Evolutionary conservation across 2,329 filamentous ascomycete genomes (phyloP).

Genomic region (Ceratocystis smalleyi): DNA sequence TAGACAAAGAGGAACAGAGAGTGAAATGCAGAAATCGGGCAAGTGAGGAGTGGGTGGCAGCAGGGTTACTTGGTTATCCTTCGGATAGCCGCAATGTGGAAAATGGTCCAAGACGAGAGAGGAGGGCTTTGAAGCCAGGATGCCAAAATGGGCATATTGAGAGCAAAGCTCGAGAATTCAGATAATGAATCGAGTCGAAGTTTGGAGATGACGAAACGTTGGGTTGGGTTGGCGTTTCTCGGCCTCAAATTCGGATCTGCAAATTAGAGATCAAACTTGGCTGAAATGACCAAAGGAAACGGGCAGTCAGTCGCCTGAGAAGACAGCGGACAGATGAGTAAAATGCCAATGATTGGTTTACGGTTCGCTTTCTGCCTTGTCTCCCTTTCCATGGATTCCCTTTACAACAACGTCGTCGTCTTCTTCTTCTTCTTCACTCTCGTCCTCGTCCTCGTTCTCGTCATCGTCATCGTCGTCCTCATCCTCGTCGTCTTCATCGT

Average conservation of each 20-base stretch:
- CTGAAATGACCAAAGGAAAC: background rate
- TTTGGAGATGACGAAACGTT: background rate
- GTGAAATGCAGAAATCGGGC: background rate
- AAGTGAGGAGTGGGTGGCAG: background rate
- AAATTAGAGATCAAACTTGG: background rate
- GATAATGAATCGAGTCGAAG: background rate
- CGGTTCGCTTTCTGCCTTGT: background rate
- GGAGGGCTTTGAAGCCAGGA: background rate
- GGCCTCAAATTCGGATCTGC: background rate
- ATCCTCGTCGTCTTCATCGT: constrained; percentile 9
- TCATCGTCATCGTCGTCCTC: constrained; percentile 12
- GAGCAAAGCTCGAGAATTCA: background rate
- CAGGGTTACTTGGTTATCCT: background rate
- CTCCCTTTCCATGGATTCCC: background rate
- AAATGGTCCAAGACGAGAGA: background rate
- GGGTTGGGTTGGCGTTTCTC: background rate
- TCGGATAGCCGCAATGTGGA: background rate
- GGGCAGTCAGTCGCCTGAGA: background rate
- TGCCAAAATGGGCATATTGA: background rate
- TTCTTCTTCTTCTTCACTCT: constrained; percentile 12
- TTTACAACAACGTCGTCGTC: constrained; percentile 7
- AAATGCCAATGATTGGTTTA: background rate
- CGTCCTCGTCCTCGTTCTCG: constrained; percentile 13
- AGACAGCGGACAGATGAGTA: background rate
- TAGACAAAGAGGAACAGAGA: background rate